phyloP scores from a whole-genome alignment of 2,329 filamentous ascomycete species.

The Chalaropsis thielavioides region DNA sequence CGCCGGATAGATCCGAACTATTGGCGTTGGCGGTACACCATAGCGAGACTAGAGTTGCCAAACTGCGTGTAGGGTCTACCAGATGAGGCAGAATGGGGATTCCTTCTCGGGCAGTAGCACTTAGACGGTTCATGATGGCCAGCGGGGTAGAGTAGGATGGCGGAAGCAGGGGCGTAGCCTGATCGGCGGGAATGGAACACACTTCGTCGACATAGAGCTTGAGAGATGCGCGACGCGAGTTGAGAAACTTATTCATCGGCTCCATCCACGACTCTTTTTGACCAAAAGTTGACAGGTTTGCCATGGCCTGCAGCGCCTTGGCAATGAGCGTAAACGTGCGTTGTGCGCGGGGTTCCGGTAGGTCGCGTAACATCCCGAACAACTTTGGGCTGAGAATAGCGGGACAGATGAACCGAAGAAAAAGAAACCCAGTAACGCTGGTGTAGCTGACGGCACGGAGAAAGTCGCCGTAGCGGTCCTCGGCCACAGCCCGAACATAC shows the following conservation, averaged over 20 bases:
- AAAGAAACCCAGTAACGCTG: constrained; percentile 87
- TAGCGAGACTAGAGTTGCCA: constrained; percentile 67
- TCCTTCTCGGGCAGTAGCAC: constrained; percentile 69
- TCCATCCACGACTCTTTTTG: constrained; percentile 99
- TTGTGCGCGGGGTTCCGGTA: constrained; percentile 68
- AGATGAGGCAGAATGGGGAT: constrained; percentile 88
- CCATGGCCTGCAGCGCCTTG: constrained; percentile 79
- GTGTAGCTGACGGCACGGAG: constrained; percentile 81
- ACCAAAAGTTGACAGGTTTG: constrained; percentile 81
- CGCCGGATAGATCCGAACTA: constrained; percentile 27
- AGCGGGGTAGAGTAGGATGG: constrained; percentile 77
- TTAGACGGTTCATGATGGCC: constrained; percentile 71
- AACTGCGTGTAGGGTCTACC: constrained; percentile 75
- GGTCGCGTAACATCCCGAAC: constrained; percentile 70
- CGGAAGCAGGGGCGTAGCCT: constrained; percentile 35
- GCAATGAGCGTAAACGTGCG: constrained; percentile 83
- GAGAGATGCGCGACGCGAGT: constrained; percentile 60
- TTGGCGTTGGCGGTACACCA: constrained; percentile 49
- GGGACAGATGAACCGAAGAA: constrained; percentile 87
- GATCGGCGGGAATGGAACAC: constrained; percentile 65
- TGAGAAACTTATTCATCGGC: constrained; percentile 85
- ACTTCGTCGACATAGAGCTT: constrained; percentile 78
- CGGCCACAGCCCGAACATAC: constrained; percentile 81
- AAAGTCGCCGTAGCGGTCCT: constrained; percentile 89
- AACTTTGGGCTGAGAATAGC: constrained; percentile 93